These are phyloP conservation scores for Dissophora globulifera DNA, from an alignment of 192 early-diverging fungal genomes.

Conservation along the genomic window DNA sequence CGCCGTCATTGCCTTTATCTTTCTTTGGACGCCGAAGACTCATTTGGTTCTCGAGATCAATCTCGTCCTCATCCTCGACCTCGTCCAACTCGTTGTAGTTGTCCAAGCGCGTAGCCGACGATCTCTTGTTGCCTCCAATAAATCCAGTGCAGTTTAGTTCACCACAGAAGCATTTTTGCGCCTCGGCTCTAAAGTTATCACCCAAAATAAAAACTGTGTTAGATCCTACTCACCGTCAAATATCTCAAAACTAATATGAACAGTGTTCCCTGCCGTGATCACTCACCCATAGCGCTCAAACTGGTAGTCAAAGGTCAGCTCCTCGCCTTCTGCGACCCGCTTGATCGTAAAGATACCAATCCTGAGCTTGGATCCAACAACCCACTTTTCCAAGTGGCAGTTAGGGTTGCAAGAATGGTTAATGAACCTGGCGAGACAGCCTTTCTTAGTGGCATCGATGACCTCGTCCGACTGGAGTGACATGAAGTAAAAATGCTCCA, in stretches of 20 bases:
- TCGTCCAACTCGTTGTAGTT: slow-evolving; percentile 60
- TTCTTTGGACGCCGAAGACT: slow-evolving; percentile 62
- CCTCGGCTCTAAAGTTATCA: slow-evolving; percentile 69
- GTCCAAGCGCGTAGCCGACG: slow-evolving; percentile 63
- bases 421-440: slow-evolving; percentile 95
- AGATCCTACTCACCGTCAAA: too few species aligned
- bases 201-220: background rate
- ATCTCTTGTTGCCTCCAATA: slow-evolving; percentile 87
- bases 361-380: slow-evolving; percentile 86
- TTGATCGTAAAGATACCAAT: slow-evolving; percentile 96
- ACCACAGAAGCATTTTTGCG: slow-evolving; percentile 95
- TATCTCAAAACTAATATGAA: too few species aligned
- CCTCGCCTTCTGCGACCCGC: slow-evolving; percentile 80
- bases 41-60: slow-evolving; percentile 65
- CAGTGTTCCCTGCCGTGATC: background rate
- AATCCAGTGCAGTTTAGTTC: slow-evolving; percentile 87
- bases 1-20: slow-evolving; percentile 56
- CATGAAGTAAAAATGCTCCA: slow-evolving; percentile 99
- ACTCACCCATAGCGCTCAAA: slow-evolving; percentile 93
- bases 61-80: slow-evolving; percentile 64
- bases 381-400: slow-evolving; percentile 96
- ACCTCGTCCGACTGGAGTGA: slow-evolving; percentile 91
- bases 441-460: slow-evolving; percentile 94
- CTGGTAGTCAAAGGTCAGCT: slow-evolving; percentile 99
- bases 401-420: slow-evolving; percentile 99